phyloP scores from a whole-genome alignment of 2,329 filamentous ascomycete species.

The Xylaria hypoxylon region DNA sequence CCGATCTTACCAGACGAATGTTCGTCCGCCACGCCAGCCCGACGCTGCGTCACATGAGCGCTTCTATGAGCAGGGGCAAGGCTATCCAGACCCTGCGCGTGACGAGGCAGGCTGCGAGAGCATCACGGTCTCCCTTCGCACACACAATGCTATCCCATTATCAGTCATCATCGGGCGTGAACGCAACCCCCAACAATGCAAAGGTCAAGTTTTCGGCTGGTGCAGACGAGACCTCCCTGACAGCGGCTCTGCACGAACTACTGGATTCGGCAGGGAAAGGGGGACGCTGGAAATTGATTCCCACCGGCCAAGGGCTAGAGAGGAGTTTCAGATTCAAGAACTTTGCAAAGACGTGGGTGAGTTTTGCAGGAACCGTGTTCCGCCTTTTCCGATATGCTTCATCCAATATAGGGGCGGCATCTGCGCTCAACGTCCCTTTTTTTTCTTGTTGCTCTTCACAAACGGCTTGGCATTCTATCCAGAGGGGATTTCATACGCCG shows the following conservation, averaged over 20 bases:
- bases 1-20: slow-evolving; percentile 33
- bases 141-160: slow-evolving; percentile 24
- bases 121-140: slow-evolving; percentile 14
- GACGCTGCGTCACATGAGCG: slow-evolving; percentile 23
- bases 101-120: slow-evolving; percentile 20
- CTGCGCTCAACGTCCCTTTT: slow-evolving; percentile 10
- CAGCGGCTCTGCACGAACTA: slow-evolving; percentile 53
- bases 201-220: slow-evolving; percentile 58
- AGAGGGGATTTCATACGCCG: background rate
- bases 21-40: slow-evolving; percentile 28
- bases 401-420: slow-evolving; percentile 2
- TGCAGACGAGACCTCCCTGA: slow-evolving; percentile 56
- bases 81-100: slow-evolving; percentile 20
- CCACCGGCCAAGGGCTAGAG: slow-evolving; percentile 66
- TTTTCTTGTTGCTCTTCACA: background rate
- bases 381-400: slow-evolving; percentile 13
- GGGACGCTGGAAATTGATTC: slow-evolving; percentile 63
- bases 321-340: slow-evolving; percentile 72
- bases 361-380: slow-evolving; percentile 43
- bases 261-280: slow-evolving; percentile 47
- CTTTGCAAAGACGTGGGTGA: slow-evolving; percentile 73
- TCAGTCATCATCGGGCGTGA: slow-evolving; percentile 26
- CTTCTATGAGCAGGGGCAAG: slow-evolving; percentile 24
- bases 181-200: slow-evolving; percentile 22
- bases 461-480: slow-evolving; percentile 15